These are phyloP conservation scores for Penicillium atrosanguineum DNA, from an alignment of 495 filamentous ascomycete genomes.

Conservation along the genomic window DNA sequence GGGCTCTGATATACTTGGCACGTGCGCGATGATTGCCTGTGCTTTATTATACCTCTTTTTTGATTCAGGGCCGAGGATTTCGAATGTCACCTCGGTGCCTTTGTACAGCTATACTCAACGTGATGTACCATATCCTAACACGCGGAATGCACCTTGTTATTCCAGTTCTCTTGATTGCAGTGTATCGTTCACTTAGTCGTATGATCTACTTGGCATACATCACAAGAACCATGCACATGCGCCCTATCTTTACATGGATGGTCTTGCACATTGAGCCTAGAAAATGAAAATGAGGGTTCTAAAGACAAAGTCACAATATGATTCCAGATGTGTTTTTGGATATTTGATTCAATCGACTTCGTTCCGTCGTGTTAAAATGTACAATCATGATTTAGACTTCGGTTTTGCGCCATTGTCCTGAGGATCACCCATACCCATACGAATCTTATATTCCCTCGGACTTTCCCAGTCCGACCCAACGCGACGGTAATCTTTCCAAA, in stretches of 20 bases:
- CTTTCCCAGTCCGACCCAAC: slow-evolving; percentile 56
- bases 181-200: neutral
- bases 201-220: neutral
- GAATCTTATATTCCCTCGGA: slow-evolving; percentile 81
- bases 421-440: slow-evolving; percentile 46
- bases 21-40: neutral
- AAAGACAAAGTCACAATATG: no score
- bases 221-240: neutral
- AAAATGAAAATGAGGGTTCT: neutral
- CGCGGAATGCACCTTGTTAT: neutral
- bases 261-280: neutral
- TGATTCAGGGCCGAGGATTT: neutral
- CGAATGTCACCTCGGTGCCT: neutral
- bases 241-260: neutral
- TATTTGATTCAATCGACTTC: neutral
- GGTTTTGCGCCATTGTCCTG: slow-evolving; percentile 40
- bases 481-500: slow-evolving; percentile 66
- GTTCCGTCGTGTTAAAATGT: neutral
- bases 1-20: slow-evolving; percentile 1
- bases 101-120: slow-evolving; percentile 17
- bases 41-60: slow-evolving; percentile 14
- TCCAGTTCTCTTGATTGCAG: neutral
- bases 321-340: no score
- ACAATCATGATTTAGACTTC: neutral
- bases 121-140: slow-evolving; percentile 20